phyloP scores from a whole-genome alignment of 2,329 filamentous ascomycete genomes.

The Decorospora gaudefroyi region DNA sequence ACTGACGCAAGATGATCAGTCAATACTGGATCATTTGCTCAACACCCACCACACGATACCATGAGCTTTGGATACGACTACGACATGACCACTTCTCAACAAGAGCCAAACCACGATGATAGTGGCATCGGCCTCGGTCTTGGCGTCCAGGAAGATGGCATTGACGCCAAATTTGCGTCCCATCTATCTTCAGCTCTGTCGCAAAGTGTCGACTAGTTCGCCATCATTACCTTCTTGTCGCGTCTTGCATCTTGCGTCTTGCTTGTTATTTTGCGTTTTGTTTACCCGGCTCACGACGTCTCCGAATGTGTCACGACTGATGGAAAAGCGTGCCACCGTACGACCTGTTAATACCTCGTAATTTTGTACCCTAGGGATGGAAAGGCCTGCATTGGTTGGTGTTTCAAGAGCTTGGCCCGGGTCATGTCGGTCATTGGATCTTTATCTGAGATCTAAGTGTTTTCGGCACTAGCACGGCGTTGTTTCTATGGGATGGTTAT shows the following conservation, averaged over 20 bases:
- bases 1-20: slow-evolving; percentile 46
- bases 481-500: slow-evolving; percentile 14
- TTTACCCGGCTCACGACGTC: slow-evolving; percentile 9
- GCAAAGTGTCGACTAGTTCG: slow-evolving; percentile 27
- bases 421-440: not conserved
- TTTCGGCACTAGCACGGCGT: slow-evolving; percentile 6
- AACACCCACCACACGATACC: slow-evolving; percentile 36
- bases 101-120: slow-evolving; percentile 43
- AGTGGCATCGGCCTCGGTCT: slow-evolving; percentile 45
- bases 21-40: slow-evolving; percentile 41
- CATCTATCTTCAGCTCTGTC: slow-evolving; percentile 32
- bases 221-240: not conserved
- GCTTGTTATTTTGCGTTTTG: slow-evolving; percentile 9
- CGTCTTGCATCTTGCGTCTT: slow-evolving; percentile 3
- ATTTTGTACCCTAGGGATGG: slow-evolving; percentile 9
- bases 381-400: slow-evolving; percentile 1
- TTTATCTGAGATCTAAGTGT: not conserved
- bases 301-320: slow-evolving; percentile 18
- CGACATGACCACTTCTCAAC: slow-evolving; percentile 38
- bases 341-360: slow-evolving; percentile 13
- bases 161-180: slow-evolving; percentile 41
- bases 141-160: slow-evolving; percentile 41
- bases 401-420: slow-evolving; percentile 3
- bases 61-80: slow-evolving; percentile 44
- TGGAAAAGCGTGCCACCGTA: slow-evolving; percentile 9